Evolutionary conservation across 169 alveolate genomes (phyloP).

Genomic region (Miamiensis avidus): DNA sequence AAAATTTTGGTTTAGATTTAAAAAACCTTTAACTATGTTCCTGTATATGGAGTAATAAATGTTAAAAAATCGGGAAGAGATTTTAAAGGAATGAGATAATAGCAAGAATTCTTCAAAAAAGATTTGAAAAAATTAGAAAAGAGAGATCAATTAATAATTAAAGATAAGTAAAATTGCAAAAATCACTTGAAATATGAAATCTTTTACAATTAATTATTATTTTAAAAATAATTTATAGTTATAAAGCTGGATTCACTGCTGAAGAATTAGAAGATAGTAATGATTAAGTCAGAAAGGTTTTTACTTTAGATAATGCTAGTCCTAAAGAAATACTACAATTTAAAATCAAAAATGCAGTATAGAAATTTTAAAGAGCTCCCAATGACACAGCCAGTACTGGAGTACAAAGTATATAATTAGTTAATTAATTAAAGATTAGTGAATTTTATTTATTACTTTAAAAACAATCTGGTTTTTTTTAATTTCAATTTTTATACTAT

Average conservation of each 20-base stretch:
- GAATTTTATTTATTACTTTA: background rate
- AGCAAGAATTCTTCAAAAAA: background rate
- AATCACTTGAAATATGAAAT: background rate
- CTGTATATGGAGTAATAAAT: background rate
- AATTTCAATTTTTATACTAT: background rate
- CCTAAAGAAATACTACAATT: constrained; percentile 22
- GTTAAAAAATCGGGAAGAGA: background rate
- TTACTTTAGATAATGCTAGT: constrained; percentile 11
- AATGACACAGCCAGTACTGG: constrained; percentile 24
- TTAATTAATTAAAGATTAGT: background rate
- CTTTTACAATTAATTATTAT: too few species aligned
- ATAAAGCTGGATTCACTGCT: constrained; percentile 27
- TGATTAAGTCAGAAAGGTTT: constrained; percentile 14
- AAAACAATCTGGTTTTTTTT: too few species aligned
- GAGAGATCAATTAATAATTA: background rate
- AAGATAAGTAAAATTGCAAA: background rate
- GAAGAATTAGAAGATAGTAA: constrained; percentile 21
- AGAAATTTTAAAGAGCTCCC: constrained; percentile 13
- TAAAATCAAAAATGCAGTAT: constrained; percentile 16
- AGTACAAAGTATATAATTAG: background rate
- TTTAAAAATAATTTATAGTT: too few species aligned
- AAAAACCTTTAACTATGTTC: background rate
- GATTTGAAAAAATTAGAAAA: background rate
- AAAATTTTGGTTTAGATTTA: too few species aligned
- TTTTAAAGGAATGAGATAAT: background rate